Percentiles rank a stretch among this genome's conserved stretches.
Conservation (phyloP, 2,329 filamentous ascomycete genomes). For the Beauveria varroae region DNA sequence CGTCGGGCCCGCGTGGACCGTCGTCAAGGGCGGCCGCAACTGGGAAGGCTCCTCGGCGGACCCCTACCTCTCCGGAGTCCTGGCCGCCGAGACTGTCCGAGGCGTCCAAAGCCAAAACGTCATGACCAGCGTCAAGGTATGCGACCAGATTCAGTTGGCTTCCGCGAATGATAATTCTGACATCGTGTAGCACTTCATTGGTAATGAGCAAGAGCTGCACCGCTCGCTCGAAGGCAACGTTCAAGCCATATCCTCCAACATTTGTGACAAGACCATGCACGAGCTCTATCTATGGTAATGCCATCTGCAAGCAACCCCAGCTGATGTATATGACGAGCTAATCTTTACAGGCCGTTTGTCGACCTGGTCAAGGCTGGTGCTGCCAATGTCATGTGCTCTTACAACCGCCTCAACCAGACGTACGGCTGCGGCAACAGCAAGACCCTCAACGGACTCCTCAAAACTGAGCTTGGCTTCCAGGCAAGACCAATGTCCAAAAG, state of each 20-base stretch:
- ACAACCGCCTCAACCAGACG: conserved; percentile 66
- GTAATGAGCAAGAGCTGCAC: conserved; percentile 68
- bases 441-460: conserved; percentile 59
- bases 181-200: conserved; percentile 58
- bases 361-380: conserved; percentile 58
- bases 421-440: conserved; percentile 65
- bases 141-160: too few species aligned
- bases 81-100: conserved; percentile 61
- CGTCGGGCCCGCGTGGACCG: conserved; percentile 63
- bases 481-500: neutral
- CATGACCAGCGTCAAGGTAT: conserved; percentile 63
- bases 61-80: conserved; percentile 62
- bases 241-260: conserved; percentile 48
- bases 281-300: conserved; percentile 57
- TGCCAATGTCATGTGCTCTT: conserved; percentile 53
- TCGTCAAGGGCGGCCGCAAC: conserved; percentile 62
- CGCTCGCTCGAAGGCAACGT: conserved; percentile 56
- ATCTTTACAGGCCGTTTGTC: conserved; percentile 50
- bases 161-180: neutral
- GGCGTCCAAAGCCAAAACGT: conserved; percentile 74
- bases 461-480: conserved; percentile 51
- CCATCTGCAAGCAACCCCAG: neutral
- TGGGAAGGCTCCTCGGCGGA: conserved; percentile 71
- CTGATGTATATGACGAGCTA: neutral
- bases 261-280: conserved; percentile 54